Conservation (phyloP, 331 rosid genomes). For the Acacia pycnantha region DNA sequence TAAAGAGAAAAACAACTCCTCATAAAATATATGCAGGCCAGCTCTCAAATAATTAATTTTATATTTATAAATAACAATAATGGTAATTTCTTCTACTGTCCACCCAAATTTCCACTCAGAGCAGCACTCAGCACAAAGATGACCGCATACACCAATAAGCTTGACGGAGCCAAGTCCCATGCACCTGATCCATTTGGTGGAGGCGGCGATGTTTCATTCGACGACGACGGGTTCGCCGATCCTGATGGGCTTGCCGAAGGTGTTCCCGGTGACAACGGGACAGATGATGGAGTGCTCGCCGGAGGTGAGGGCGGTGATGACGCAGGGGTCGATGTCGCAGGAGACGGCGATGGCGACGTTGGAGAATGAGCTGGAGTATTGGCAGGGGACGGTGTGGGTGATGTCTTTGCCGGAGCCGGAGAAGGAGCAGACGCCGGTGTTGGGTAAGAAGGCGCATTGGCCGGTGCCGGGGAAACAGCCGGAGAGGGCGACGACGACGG, state of each 20-base stretch:
- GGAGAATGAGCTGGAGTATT: background rate
- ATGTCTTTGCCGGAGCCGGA: background rate
- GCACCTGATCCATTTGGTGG: background rate
- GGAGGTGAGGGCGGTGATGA: slow-evolving; percentile 13
- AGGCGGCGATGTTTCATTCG: slow-evolving; percentile 22
- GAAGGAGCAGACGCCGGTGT: slow-evolving; percentile 7
- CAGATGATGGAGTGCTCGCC: background rate
- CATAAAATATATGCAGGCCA: background rate
- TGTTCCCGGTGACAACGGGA: background rate
- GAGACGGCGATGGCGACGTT: background rate
- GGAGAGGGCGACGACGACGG: background rate
- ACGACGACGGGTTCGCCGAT: background rate
- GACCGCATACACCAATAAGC: slow-evolving; percentile 24
- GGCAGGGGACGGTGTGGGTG: background rate
- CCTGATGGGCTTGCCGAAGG: background rate
- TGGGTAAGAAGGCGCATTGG: background rate
- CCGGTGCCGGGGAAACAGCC: background rate
- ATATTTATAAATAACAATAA: background rate
- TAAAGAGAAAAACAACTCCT: rapidly evolving
- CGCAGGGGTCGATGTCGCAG: background rate
- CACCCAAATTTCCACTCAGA: slow-evolving; percentile 23
- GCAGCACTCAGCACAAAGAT: slow-evolving; percentile 31
- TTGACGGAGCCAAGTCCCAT: slow-evolving; percentile 29
- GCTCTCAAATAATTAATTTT: background rate
- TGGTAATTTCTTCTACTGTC: background rate